Evolutionary conservation across 441 rosid species (phyloP), one percentile per base, ranked within the genome.

Genomic region (Populus hybrid): DNA sequence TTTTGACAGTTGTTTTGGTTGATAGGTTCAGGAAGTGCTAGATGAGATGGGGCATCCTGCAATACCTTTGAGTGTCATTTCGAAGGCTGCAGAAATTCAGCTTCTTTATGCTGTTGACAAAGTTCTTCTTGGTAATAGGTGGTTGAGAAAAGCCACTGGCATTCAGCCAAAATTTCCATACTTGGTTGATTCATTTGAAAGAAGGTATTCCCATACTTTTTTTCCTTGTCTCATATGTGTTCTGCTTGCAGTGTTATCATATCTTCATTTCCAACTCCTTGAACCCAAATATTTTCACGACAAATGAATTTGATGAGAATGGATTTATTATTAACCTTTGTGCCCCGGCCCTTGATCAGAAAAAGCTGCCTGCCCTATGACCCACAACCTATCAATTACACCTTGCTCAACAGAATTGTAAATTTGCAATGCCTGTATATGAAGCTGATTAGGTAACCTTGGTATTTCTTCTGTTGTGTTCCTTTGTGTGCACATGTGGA

Each of bases 41-140:
- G 97, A 92, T 79, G 99, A 95, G 88, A 85, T 93, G 42, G 97
- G 96, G 76, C 89, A 85, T 82, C 92, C 94, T 9, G 92, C 87
- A 74, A 88, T 93, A 85, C 97, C 98, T 64, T 82, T 91, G 81
- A 94, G 90, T 86, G 91, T 92, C 76, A 90, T 96, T 85, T 93
- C 98, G 70, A 96, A 94, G 86, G 97, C 95, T 86, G 98, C 95
- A 73, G 98, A 91, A 87, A 89, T 96, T 80, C 93, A 92, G 85
- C 95, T 96, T 46, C 86, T 88, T 46, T 86, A 94, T 82, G 92
- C 93, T 12, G 91, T 95, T 30, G 99, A 95, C 76, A 92, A 81
- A 83, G 87, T 91, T 72, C 87, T 95, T 46, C 75, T 95, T 68
- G 98, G 99, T 67, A 92, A 91, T 77, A 87, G 95, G 87, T 96